Evolutionary conservation across 1,139 yeast species (phyloP).

Genomic region (Kurtzmaniella quercitrusa): DNA sequence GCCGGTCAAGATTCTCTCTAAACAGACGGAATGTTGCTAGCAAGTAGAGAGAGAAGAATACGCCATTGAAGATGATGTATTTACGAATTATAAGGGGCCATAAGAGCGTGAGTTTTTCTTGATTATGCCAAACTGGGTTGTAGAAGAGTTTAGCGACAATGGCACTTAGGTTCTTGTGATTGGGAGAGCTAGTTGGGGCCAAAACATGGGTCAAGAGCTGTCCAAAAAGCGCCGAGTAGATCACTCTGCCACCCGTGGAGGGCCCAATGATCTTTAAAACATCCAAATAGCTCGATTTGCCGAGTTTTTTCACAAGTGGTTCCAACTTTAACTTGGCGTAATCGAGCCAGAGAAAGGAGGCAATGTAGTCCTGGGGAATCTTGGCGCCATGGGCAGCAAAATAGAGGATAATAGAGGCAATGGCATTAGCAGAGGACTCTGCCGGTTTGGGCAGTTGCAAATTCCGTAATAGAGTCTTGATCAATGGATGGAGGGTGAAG

Average conservation of each 20-base stretch:
- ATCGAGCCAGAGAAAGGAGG: slow-evolving; percentile 31
- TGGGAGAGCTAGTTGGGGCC: slow-evolving; percentile 37
- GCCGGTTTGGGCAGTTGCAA: not conserved
- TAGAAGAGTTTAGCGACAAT: slow-evolving; percentile 28
- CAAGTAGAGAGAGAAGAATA: slow-evolving; percentile 18
- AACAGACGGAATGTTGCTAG: slow-evolving; percentile 13
- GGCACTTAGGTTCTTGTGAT: slow-evolving; percentile 34
- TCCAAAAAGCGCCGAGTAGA: slow-evolving; percentile 22
- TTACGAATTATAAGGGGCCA: slow-evolving; percentile 18
- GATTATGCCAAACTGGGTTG: slow-evolving; percentile 44
- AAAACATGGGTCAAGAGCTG: slow-evolving; percentile 41
- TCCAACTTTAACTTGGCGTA: slow-evolving; percentile 12
- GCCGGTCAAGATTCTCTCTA: slow-evolving; percentile 1
- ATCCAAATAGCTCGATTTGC: not conserved
- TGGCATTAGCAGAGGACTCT: slow-evolving; percentile 13
- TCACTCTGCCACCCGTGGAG: slow-evolving; percentile 1
- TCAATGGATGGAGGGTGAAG: slow-evolving; percentile 5
- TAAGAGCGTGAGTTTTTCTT: slow-evolving; percentile 22
- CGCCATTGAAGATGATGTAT: slow-evolving; percentile 26
- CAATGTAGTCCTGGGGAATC: slow-evolving; percentile 38
- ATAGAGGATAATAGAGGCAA: slow-evolving; percentile 26
- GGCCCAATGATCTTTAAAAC: not conserved
- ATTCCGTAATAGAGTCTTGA: not conserved
- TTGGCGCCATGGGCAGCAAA: slow-evolving; percentile 25
- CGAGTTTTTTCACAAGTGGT: not conserved